Evolutionary conservation across 2,329 filamentous ascomycete genomes (phyloP), one percentile per base, ranked within the genome.

Genomic region (Cladosporium sp.): DNA sequence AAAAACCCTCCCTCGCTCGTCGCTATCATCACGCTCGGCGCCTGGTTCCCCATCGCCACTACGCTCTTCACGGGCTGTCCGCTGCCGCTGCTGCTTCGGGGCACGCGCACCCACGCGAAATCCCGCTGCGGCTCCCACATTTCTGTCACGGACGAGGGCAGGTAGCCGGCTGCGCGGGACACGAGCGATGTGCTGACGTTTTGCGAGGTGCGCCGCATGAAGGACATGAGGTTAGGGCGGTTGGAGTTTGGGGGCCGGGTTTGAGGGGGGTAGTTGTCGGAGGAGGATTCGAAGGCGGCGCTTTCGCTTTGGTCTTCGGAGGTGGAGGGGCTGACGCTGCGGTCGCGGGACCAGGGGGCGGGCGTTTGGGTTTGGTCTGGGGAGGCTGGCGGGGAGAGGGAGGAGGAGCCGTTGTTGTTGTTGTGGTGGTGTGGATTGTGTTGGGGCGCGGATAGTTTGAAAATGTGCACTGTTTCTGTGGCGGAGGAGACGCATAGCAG

Each of bases 121-220:
- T 99, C 94, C 56, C 94, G 84, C 59, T 88, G 79, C 0, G 94
- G 94, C 68, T 99, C 94, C 92, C 92, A 97, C 82, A 97, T 97
- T 74, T 97, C 93, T 1, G 93, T 93, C 4, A 99, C 91, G 1
- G 92, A 93, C 68, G 89, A 89, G 0, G 94, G 94, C 1, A 99
- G 79, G 71, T 99, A 99, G 0, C 90, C 91, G 4, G 92, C 92
- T 32, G 97, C 88, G 7, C 91, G 91, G 4, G 90, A 90, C 17
- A 90, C 93, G 59, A 99, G 88, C 22, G 88, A 89, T 61, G 89
- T 91, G 37, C 91, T 89, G 73, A 97, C 93, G 58, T 93, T 90
- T 70, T 97, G 92, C 4, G 93, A 97, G 4, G 94, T 97, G 24
- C 93, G 86, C n/a, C 94, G 85, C 32, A 99, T 82, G 75, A 99